phyloP scores from a whole-genome alignment of 768 basidiomycete genomes.

The Tylopilus felleus region DNA sequence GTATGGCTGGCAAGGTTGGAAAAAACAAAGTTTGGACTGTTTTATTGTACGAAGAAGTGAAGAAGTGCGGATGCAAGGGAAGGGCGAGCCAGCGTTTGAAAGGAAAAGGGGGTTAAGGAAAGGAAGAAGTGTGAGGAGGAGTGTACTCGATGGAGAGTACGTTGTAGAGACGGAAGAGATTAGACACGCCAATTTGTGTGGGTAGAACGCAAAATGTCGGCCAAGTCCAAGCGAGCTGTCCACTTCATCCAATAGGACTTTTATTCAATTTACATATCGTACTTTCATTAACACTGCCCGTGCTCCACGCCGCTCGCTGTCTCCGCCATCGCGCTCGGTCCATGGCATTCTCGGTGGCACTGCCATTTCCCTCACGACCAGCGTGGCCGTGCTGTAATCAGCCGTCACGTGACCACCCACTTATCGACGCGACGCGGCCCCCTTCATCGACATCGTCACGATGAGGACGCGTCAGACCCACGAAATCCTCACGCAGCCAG shows the following conservation, averaged over 20 bases:
- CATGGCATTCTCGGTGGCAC: background rate
- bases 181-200: conserved; percentile 14
- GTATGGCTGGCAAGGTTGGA: conserved; percentile 49
- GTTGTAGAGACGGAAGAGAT: conserved; percentile 19
- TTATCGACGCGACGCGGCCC: conserved; percentile 8
- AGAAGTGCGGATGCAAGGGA: conserved; percentile 1
- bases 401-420: conserved; percentile 10
- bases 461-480: conserved; percentile 18
- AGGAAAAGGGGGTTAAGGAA: conserved; percentile 10
- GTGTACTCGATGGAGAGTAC: conserved; percentile 7
- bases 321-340: conserved; percentile 7
- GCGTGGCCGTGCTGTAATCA: background rate
- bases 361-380: conserved; percentile 17
- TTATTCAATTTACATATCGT: background rate
- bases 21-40: conserved; percentile 13
- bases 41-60: conserved; percentile 12
- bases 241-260: background rate
- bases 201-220: background rate
- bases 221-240: background rate
- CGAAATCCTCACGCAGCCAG: conserved; percentile 29
- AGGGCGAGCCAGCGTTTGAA: conserved; percentile 26
- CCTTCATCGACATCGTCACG: conserved; percentile 8
- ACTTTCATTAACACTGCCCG: conserved; percentile 6
- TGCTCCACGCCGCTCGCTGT: conserved; percentile 5
- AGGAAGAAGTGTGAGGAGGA: background rate